Base-by-base conservation (phyloP, 305 asterid genomes). In the Withania somnifera region DNA sequence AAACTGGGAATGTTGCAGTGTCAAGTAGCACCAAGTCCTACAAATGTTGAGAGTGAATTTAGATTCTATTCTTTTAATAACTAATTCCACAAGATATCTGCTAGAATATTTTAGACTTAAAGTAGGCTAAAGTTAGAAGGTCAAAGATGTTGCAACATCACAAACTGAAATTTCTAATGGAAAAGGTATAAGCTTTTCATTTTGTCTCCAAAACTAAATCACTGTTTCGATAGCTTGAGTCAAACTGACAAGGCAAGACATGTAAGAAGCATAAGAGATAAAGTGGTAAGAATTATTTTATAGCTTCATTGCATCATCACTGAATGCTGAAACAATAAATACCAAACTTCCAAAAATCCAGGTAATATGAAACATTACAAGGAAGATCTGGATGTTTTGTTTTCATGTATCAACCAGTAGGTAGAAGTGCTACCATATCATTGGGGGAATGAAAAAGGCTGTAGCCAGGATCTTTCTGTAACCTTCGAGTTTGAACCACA, bases 381-480 rank as follows among this genome's bases (percentile, higher is more conserved):
- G 5, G 19, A 50, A 71, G 26, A 50, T 51, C 61, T 26, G 80
- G 45, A 75, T 75, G n/a, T n/a, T n/a, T n/a, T 45, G 26, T 26
- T 75, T 75, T 75, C 80, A 75, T n/a, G 40, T 28, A 75, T 75
- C 80, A 75, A 30, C 63, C 63, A 75, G 80, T 9, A 4, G 80
- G 63, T 28, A 52, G 47, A 50, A 75, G 63, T 28, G 63, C 66
- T 32, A 22, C 73, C 36, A 28, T 60, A 54, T 69, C 61, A 53
- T 64, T 73, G 4, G 19, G 58, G 36, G 84, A 82, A 22, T 81
- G 80, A 73, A 81, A 68, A 83, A 67, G 73, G 76, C 94, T 88
- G 81, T 81, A 83, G 34, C 90, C 94, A 68, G 87, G 91, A 87
- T 45, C 52, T 36, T 88, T 91, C 17, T 22, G n/a, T 58, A 79